These are phyloP conservation scores for Suhomyces kilbournensis DNA, from an alignment of 805 yeast species.

Conservation along the genomic window DNA sequence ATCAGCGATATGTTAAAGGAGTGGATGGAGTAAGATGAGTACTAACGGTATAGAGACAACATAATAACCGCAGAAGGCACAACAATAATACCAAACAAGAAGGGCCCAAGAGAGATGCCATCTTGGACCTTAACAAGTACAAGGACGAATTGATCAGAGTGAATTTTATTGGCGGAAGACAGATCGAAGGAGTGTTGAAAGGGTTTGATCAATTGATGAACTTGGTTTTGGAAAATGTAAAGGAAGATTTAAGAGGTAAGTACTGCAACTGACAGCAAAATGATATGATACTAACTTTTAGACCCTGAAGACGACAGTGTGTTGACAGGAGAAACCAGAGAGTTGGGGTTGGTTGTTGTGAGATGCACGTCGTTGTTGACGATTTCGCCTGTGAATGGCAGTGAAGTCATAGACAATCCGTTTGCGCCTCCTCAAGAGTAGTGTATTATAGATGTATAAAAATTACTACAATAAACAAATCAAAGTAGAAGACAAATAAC, in stretches of 20 bases:
- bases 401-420: conserved; percentile 69
- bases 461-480: not conserved
- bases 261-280: conserved; percentile 7
- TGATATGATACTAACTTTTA: conserved; percentile 16
- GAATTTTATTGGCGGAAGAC: conserved; percentile 82
- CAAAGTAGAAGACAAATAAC: too few species aligned
- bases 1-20: too few species aligned
- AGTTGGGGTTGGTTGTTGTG: conserved; percentile 74
- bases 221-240: conserved; percentile 66
- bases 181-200: conserved; percentile 73
- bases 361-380: conserved; percentile 80
- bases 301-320: conserved; percentile 63
- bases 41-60: conserved; percentile 5
- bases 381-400: conserved; percentile 71
- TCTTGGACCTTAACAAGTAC: conserved; percentile 74
- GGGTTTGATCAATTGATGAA: conserved; percentile 85
- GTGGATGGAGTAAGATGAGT: not conserved
- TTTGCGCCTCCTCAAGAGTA: conserved; percentile 30
- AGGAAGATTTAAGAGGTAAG: conserved; percentile 61
- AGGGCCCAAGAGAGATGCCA: conserved; percentile 89
- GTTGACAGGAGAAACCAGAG: conserved; percentile 57
- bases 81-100: conserved; percentile 38
- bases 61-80: conserved; percentile 17
- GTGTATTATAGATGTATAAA: conserved; percentile 3
- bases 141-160: conserved; percentile 72